Evolutionary conservation across 2,329 filamentous ascomycete genomes (phyloP).

Genomic region (Mycogone perniciosa): DNA sequence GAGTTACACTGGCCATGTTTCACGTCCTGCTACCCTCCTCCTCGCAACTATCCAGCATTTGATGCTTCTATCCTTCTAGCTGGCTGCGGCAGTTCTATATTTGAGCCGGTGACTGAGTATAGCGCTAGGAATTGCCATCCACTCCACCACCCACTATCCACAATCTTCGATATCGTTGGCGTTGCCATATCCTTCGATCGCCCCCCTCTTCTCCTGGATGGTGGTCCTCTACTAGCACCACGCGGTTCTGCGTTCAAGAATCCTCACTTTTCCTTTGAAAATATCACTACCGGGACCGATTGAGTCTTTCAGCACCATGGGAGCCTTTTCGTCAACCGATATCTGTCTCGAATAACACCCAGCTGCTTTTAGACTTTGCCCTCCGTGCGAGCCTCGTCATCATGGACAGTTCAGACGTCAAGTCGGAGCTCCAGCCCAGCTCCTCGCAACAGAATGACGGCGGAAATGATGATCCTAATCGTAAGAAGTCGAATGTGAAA

Average conservation of each 20-base stretch:
- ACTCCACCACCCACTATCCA: constrained; percentile 1
- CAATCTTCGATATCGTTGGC: not conserved
- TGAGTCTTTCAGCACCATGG: not conserved
- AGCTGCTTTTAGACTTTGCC: not conserved
- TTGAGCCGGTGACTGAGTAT: constrained; percentile 4
- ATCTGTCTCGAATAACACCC: not conserved
- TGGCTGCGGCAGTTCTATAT: not conserved
- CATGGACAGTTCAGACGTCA: constrained; percentile 6
- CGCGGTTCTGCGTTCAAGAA: not conserved
- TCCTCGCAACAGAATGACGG: constrained; percentile 29
- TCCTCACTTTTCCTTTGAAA: not conserved
- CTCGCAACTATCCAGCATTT: constrained; percentile 13
- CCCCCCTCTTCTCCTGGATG: constrained; percentile 3
- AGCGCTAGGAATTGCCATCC: constrained; percentile 7
- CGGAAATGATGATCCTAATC: constrained; percentile 35
- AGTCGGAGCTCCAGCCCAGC: constrained; percentile 19
- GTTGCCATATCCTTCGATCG: not conserved
- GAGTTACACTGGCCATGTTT: constrained; percentile 22
- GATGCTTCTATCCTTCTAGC: constrained; percentile 7
- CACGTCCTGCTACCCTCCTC: constrained; percentile 17
- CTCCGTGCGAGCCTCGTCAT: constrained; percentile 3
- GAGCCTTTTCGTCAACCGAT: not conserved
- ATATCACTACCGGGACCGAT: not conserved
- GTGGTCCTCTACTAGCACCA: not conserved
- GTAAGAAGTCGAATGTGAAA: constrained; percentile 44